Evolutionary conservation across 2,329 filamentous ascomycete species (phyloP), one percentile per base, ranked within the genome.

Genomic region (Ambrosiella xylebori): DNA sequence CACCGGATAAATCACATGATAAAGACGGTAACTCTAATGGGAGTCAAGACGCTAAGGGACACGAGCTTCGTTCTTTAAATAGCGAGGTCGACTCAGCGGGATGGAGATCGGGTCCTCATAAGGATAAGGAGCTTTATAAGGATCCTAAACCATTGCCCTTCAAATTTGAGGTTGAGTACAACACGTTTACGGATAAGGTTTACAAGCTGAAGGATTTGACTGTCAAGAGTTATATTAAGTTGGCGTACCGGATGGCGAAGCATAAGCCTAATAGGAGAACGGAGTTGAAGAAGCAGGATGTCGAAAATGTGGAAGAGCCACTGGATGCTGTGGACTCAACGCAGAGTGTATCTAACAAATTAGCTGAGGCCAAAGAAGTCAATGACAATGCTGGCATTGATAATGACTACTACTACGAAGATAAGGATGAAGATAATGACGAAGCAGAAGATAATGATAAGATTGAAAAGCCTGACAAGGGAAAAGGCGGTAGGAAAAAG

Each of bases 201-300:
- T 96, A 90, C 67, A 78, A 80, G 61, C 70, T 96, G 64, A 75
- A 79, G 49, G 91, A 97, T 69, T 71, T 98, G 68, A 97, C 91
- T 0, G 86, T 96, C 56, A 77, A 80, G 62, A 94, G 82, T 67
- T 86, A 86, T 67, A 73, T 97, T 50, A 78, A 86, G 61, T 76
- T 97, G 53, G 93, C 93, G 9, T 80, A 84, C 62, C 77, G 84
- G 57, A 94, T 97, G 65, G 86, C 85, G 1, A 72, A 79, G 63
- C 65, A 59, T n/a, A 39, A 63, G 11, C 63, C 64, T 40, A 59
- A 38, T 6, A 41, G 49, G 17, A 52, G 57, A n/a, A 55, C 52
- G 12, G 45, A 51, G 39, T 17, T 37, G 19, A 40, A 37, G 13
- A 47, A 35, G 11, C 44, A 17, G 7, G 36, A 51, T 7, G 52